Conservation (phyloP, 768 basidiomycete species). For the Russula sp. region DNA sequence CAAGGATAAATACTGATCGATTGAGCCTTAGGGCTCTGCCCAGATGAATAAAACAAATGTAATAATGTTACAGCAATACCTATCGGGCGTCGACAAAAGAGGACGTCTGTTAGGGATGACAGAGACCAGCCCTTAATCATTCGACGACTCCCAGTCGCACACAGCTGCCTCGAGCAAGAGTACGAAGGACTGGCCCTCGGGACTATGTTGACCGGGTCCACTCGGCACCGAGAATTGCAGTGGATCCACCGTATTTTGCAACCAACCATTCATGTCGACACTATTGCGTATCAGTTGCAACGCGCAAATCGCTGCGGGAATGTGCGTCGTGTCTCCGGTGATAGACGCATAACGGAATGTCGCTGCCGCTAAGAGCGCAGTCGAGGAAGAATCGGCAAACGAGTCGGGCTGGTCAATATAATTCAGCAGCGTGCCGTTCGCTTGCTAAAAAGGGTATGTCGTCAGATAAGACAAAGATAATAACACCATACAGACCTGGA, state of each 20-base stretch:
- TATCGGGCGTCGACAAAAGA: background rate
- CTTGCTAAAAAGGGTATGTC: slow-evolving; percentile 34
- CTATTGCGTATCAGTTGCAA: slow-evolving; percentile 40
- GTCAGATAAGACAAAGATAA: background rate
- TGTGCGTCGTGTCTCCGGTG: slow-evolving; percentile 39
- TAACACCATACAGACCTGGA: slow-evolving; percentile 41
- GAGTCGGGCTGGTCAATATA: slow-evolving; percentile 49
- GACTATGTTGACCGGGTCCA: slow-evolving; percentile 20
- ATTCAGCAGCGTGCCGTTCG: slow-evolving; percentile 51
- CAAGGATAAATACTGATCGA: background rate
- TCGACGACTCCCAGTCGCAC: slow-evolving; percentile 7
- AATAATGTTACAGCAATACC: background rate
- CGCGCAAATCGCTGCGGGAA: slow-evolving; percentile 45
- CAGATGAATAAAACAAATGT: background rate
- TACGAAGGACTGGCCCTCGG: slow-evolving; percentile 32
- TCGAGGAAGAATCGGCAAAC: slow-evolving; percentile 54
- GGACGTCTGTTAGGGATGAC: background rate
- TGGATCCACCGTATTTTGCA: slow-evolving; percentile 22
- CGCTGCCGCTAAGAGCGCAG: slow-evolving; percentile 54
- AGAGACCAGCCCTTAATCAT: background rate
- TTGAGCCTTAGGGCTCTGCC: background rate
- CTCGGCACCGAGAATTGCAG: slow-evolving; percentile 17
- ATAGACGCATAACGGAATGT: slow-evolving; percentile 54
- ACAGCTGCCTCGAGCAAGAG: slow-evolving; percentile 29
- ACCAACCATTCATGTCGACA: slow-evolving; percentile 37